Conservation (phyloP, 1,139 yeast genomes). For the Diutina sp. region DNA sequence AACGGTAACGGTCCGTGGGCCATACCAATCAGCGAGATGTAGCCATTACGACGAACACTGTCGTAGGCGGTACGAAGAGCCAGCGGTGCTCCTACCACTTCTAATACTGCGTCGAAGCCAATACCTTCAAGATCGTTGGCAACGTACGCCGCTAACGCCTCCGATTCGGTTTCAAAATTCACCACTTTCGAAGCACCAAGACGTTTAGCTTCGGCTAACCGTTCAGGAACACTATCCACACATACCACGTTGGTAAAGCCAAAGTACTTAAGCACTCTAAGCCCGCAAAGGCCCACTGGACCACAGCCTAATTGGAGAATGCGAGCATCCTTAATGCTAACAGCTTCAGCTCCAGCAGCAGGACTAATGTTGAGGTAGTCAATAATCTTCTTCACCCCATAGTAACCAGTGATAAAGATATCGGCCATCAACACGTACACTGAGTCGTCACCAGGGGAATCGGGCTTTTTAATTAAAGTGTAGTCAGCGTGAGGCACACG, state of each 20-base stretch:
- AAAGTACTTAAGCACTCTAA: conserved; percentile 30
- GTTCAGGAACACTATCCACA: conserved; percentile 35
- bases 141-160: conserved; percentile 11
- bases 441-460: conserved; percentile 15
- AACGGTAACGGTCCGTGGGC: conserved; percentile 49
- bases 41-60: conserved; percentile 45
- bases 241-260: conserved; percentile 37
- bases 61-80: conserved; percentile 42
- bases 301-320: conserved; percentile 50
- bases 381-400: conserved; percentile 37
- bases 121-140: conserved; percentile 11
- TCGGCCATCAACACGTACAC: conserved; percentile 48
- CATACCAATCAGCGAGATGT: conserved; percentile 48
- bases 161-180: conserved; percentile 25
- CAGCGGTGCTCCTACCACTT: conserved; percentile 40
- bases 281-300: conserved; percentile 51
- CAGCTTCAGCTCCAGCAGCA: neutral
- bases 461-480: conserved; percentile 33
- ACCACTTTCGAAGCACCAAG: conserved; percentile 32
- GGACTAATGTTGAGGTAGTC: conserved; percentile 6
- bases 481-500: conserved; percentile 44
- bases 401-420: conserved; percentile 54
- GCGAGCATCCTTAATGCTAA: conserved; percentile 16
- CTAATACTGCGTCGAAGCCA: conserved; percentile 47
- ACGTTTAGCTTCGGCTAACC: conserved; percentile 30